Conservation (phyloP, 495 filamentous ascomycete genomes). For the Chaetomidium leptoderma region DNA sequence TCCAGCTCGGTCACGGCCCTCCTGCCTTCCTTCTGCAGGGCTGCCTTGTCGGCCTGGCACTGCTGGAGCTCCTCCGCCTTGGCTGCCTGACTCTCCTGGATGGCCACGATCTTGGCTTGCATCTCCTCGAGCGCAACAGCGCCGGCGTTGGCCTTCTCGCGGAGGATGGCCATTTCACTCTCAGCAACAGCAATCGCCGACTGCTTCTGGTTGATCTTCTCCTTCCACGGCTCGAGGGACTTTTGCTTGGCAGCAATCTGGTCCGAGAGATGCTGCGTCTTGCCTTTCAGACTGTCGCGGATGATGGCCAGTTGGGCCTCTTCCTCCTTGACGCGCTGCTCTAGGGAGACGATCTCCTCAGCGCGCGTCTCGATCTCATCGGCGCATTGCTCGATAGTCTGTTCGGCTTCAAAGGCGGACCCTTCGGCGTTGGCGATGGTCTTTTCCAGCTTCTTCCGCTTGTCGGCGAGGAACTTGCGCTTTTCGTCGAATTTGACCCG, state of each 20-base stretch:
- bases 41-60: slow-evolving; percentile 64
- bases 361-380: slow-evolving; percentile 73
- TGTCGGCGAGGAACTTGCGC: slow-evolving; percentile 81
- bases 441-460: slow-evolving; percentile 94
- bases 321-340: slow-evolving; percentile 67
- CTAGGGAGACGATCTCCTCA: slow-evolving; percentile 65
- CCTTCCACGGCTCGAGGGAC: slow-evolving; percentile 91
- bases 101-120: slow-evolving; percentile 68
- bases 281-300: slow-evolving; percentile 82
- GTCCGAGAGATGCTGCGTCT: slow-evolving; percentile 90
- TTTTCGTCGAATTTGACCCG: slow-evolving; percentile 97
- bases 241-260: slow-evolving; percentile 90
- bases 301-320: slow-evolving; percentile 77
- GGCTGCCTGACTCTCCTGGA: slow-evolving; percentile 61
- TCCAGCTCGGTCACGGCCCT: slow-evolving; percentile 67
- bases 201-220: slow-evolving; percentile 92
- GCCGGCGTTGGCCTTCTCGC: slow-evolving; percentile 82
- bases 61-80: slow-evolving; percentile 75
- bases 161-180: slow-evolving; percentile 86
- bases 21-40: slow-evolving; percentile 67
- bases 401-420: slow-evolving; percentile 67
- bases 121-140: slow-evolving; percentile 77
- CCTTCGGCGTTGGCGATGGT: slow-evolving; percentile 60
- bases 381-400: slow-evolving; percentile 69
- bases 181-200: slow-evolving; percentile 90